Base-by-base conservation (phyloP, 345 rosid genomes). In the Xanthoceras sorbifolium region DNA sequence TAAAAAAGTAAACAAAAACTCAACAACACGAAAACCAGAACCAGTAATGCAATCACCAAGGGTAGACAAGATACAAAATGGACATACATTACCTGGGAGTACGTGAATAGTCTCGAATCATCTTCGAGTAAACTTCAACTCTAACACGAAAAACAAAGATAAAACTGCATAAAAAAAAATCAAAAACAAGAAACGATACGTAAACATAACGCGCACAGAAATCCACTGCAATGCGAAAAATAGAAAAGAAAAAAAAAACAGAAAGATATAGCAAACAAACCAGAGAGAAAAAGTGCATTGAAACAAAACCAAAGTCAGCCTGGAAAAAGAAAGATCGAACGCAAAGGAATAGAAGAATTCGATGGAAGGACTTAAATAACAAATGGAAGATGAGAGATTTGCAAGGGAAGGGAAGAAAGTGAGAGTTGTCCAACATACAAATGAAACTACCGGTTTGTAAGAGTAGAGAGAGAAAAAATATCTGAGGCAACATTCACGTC, bases 381-480 rank as follows among this genome's bases (percentile, higher is more conserved):
- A 50, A 6, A 29, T n/a, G 54, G 31, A 15, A 29, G 70, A 69
- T 28, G 40, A 50, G 12, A 25, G 31, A 10, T 18, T 17, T 50
- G 55, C n/a, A 9, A 0, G 3, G 28, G 8, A 17, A 38, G 15
- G 14, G 7, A 29, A 10, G 10, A 7, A 6, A 10, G 42, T 0
- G 5, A 8, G 34, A 5, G n/a, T 6, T 20, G 17, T 14, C 9
- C 14, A 18, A 28, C 9, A 9, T 20, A 50, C n/a, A 42, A 9
- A 29, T 17, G 0, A 15, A 29, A 31, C 18, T 48, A 9, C 17
- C 6, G 38, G 61, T 29, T 36, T 6, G 74, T 31, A 25, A 17
- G 38, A 6, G 74, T 0, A 57, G 75, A 59, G 66, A 72, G 75
- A 59, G 66, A 22, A 25, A 72, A 72, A 72, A 72, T 72, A 72